phyloP scores from a whole-genome alignment of 331 rosid species.

The Malus hybrid region DNA sequence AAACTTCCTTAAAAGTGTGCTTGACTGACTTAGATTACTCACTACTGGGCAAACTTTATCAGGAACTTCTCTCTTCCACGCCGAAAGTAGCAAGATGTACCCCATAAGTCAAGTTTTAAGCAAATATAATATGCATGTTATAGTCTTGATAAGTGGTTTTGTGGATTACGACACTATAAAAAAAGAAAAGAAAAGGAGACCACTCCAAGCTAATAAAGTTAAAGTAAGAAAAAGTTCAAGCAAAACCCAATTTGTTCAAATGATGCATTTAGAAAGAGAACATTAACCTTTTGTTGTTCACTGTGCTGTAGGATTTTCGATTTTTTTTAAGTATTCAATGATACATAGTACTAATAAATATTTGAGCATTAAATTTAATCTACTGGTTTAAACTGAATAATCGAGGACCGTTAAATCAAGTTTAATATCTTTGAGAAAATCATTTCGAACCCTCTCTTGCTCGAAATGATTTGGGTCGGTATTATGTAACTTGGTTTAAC shows the following conservation, averaged over 20 bases:
- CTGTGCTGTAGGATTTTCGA: no score
- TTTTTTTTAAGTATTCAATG: no score
- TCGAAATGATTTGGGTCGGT: no score
- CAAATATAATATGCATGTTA: not conserved
- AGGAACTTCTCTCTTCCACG: not conserved
- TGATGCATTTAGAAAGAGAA: not conserved
- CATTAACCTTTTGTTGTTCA: no score
- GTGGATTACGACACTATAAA: not conserved
- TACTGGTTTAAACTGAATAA: no score
- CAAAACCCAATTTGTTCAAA: not conserved
- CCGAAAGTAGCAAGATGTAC: not conserved
- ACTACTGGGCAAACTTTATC: not conserved
- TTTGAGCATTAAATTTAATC: no score
- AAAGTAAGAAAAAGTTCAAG: not conserved
- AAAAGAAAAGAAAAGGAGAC: not conserved
- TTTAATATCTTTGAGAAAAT: no score
- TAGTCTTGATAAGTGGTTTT: not conserved
- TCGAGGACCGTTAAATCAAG: no score
- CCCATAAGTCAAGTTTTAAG: not conserved
- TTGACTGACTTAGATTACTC: not conserved
- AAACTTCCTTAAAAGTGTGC: no score
- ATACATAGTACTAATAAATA: no score
- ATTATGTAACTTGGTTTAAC: not conserved
- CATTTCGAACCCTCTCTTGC: no score
- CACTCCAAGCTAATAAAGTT: not conserved